Percentiles rank a stretch among this genome's conserved stretches.
Evolutionary conservation across 129 eudicot genomes (phyloP).

Genomic region (Arctium lappa): DNA sequence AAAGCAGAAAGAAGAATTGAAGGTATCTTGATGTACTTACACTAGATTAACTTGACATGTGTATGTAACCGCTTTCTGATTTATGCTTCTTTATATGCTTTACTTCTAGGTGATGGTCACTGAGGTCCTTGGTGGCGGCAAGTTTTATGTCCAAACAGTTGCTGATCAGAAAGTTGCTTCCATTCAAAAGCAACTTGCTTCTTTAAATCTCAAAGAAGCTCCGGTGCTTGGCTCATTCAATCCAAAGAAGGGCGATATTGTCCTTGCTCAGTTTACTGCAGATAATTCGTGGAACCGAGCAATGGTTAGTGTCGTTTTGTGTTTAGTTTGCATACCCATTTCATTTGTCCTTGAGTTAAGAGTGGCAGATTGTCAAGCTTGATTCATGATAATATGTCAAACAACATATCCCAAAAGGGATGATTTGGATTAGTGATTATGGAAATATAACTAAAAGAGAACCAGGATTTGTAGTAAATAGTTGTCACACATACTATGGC

Average conservation of each 20-base stretch:
- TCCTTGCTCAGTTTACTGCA: conserved; percentile 60
- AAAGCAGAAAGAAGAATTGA: conserved; percentile 79
- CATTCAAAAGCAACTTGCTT: conserved; percentile 60
- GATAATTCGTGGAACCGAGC: conserved; percentile 81
- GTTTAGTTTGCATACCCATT: too few species aligned
- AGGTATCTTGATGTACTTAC: conserved; percentile 35
- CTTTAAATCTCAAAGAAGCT: conserved; percentile 53
- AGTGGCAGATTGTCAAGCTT: too few species aligned
- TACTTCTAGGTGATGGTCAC: conserved; percentile 52
- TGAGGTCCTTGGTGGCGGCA: conserved; percentile 65
- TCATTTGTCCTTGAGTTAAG: too few species aligned
- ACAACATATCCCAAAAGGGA: too few species aligned
- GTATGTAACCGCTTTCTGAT: background rate
- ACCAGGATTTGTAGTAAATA: too few species aligned
- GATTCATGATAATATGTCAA: too few species aligned
- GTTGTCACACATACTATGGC: too few species aligned
- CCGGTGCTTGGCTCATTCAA: conserved; percentile 56
- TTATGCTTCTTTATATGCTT: background rate
- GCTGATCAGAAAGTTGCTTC: conserved; percentile 53
- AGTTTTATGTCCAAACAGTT: conserved; percentile 62
- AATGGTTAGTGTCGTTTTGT: conserved; percentile 43
- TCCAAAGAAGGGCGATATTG: conserved; percentile 64
- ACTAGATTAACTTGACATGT: background rate
- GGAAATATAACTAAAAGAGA: too few species aligned
- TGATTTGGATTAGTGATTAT: too few species aligned